These are phyloP conservation scores for Podospora tetraspora DNA, from an alignment of 495 filamentous ascomycete genomes.

Conservation along the genomic window DNA sequence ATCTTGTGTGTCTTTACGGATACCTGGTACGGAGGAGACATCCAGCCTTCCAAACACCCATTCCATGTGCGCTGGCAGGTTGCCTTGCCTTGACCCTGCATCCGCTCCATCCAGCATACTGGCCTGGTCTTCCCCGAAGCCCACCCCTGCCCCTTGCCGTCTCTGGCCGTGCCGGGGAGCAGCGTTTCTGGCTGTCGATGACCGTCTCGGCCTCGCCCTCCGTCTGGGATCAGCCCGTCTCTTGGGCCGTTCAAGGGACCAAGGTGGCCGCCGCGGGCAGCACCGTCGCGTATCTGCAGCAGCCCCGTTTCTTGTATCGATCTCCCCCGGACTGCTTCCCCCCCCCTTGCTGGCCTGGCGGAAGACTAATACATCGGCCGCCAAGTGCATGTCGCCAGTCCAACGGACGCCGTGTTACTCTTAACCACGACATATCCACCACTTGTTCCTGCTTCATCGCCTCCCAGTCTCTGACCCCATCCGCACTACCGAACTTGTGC, in stretches of 20 bases:
- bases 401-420: constrained; percentile 9
- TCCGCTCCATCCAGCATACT: constrained; percentile 8
- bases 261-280: constrained; percentile 1
- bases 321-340: not conserved
- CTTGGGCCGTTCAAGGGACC: not conserved
- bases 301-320: constrained; percentile 14
- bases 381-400: constrained; percentile 4
- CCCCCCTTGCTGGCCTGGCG: not conserved
- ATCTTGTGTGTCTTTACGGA: constrained; percentile 1
- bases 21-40: constrained; percentile 6
- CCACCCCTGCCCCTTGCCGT: not conserved
- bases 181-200: not conserved
- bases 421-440: constrained; percentile 11
- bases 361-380: constrained; percentile 1
- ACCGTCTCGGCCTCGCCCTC: not conserved
- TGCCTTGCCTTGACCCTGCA: constrained; percentile 16
- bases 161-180: constrained; percentile 8
- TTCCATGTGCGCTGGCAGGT: constrained; percentile 21
- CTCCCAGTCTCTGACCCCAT: constrained; percentile 3
- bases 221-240: not conserved
- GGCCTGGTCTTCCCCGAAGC: constrained; percentile 4
- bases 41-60: constrained; percentile 21
- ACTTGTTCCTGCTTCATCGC: constrained; percentile 6
- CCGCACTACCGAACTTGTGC: not conserved
- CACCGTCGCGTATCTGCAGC: constrained; percentile 5